Conservation (phyloP, 2,329 filamentous ascomycete species). For the Podosphaera aphanis region DNA sequence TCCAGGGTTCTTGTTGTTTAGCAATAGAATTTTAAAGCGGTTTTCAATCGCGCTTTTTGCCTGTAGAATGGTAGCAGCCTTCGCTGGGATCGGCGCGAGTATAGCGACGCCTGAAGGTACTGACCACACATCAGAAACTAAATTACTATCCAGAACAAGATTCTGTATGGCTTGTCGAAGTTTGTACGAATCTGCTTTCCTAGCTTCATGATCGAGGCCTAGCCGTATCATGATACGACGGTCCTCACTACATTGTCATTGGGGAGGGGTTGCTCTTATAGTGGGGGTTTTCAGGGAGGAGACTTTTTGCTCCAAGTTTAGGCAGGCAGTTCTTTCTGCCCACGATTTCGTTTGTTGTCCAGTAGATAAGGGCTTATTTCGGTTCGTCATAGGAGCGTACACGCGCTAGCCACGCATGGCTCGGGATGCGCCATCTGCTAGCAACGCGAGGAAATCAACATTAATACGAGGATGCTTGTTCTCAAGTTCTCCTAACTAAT, state of each 20-base stretch:
- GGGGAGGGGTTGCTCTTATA: not conserved
- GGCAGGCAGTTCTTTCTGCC: not conserved
- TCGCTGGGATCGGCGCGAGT: not conserved
- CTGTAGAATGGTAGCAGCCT: conserved; percentile 1
- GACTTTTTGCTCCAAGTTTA: not conserved
- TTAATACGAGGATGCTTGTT: not conserved
- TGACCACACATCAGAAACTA: not conserved
- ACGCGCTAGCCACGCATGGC: conserved; percentile 1
- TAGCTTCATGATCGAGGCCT: not conserved
- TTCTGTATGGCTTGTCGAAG: not conserved
- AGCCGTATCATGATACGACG: not conserved
- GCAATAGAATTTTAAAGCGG: not conserved
- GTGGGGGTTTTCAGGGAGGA: not conserved
- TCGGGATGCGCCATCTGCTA: not conserved
- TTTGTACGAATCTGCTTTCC: not conserved
- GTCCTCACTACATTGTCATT: not conserved
- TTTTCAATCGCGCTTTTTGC: not conserved
- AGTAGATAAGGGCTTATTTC: not conserved
- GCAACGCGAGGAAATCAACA: not conserved
- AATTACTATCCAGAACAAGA: not conserved
- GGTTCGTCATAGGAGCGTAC: not conserved
- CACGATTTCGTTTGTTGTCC: not conserved
- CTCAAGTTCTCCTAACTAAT: not conserved
- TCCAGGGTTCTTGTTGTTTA: not conserved
- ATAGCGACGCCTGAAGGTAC: not conserved